Percentiles rank a stretch among this genome's conserved stretches.
Evolutionary conservation across 768 basidiomycete genomes (phyloP).

Genomic region (Austroboletus eburneus): DNA sequence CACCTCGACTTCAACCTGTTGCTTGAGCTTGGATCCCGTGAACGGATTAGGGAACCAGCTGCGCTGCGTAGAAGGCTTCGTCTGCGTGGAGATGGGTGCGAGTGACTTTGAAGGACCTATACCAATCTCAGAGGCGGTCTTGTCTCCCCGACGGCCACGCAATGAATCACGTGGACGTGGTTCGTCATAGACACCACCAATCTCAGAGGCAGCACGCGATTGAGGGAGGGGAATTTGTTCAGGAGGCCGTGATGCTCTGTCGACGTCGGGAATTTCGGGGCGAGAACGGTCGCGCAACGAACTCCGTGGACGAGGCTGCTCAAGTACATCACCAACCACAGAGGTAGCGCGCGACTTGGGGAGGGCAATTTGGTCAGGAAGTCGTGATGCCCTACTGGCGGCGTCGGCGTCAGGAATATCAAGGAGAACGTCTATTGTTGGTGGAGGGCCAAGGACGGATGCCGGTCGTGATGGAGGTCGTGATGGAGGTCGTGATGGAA

Average conservation of each 20-base stretch:
- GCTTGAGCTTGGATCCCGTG: slow-evolving; percentile 4
- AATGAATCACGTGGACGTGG: too few species aligned
- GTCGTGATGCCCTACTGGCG: slow-evolving; percentile 1
- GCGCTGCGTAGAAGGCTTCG: slow-evolving; percentile 4
- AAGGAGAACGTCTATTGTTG: slow-evolving; percentile 7
- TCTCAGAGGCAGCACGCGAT: too few species aligned
- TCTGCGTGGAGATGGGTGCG: slow-evolving; percentile 3
- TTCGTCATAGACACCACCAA: too few species aligned
- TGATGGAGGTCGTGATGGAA: too few species aligned
- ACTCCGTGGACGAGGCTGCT: slow-evolving; percentile 20
- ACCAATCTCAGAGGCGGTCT: slow-evolving; percentile 23
- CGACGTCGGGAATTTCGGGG: slow-evolving; percentile 4
- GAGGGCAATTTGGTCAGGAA: slow-evolving; percentile 22
- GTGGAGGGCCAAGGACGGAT: slow-evolving; percentile 12
- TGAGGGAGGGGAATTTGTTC: too few species aligned
- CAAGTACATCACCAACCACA: slow-evolving; percentile 24
- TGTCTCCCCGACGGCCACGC: too few species aligned
- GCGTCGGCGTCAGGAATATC: slow-evolving; percentile 19
- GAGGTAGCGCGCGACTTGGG: slow-evolving; percentile 31
- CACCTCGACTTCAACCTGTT: not conserved
- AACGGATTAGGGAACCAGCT: slow-evolving; percentile 1
- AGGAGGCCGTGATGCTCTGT: too few species aligned
- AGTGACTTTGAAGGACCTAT: slow-evolving; percentile 8
- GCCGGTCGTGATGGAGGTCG: slow-evolving; percentile 14
- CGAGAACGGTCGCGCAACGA: slow-evolving; percentile 9